Base-by-base conservation (phyloP, 768 basidiomycete genomes). In the Rhodocollybia butyracea region DNA sequence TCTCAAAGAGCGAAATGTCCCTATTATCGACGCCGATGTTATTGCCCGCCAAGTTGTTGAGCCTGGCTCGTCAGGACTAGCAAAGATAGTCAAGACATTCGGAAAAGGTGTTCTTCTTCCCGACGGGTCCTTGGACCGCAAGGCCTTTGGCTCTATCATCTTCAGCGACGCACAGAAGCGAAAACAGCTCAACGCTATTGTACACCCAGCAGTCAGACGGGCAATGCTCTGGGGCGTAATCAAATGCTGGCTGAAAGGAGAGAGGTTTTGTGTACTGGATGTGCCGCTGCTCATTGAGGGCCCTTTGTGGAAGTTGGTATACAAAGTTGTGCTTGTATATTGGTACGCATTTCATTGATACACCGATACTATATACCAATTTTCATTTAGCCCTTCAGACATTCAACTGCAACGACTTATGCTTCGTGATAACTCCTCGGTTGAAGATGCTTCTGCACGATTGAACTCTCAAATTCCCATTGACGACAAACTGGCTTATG, bases 281-380 rank as follows among this genome's bases (percentile, higher is more conserved):
- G 90, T 97, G 5, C 97, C 97, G 30, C 71, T 98, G 48, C 74
- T 99, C 54, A 87, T 99, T 55, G 97, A 99, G 67, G 85, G 89
- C 0, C 87, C 87, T 2, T 65, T 98, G 34, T 93, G 88, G 83
- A 83, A 80, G 64, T 88, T 82, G 79, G 88, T 94, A 42, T 94
- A 86, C 3, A 79, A 81, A 58, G 85, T 98, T 22, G 78, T 94
- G 3, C 86, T 99, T 10, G 94, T 97, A 5, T 95, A 93, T 66
- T 97, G 94, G 96, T 97, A 52, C 47, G 81, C 72, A 19, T 22
- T 19, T 46, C 36, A 46, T 54, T 21, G 36, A 32, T 40, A 30
- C 21, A 22, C 22, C 15, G 41, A 22, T 30, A 15, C 21, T 31
- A 19, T 39, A 46, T 57, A 27, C 42, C 13, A 29, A 24, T 46